These are phyloP conservation scores for Psophocarpus tetragonolobus DNA, from an alignment of 306 rosid genomes.

Conservation along the genomic window DNA sequence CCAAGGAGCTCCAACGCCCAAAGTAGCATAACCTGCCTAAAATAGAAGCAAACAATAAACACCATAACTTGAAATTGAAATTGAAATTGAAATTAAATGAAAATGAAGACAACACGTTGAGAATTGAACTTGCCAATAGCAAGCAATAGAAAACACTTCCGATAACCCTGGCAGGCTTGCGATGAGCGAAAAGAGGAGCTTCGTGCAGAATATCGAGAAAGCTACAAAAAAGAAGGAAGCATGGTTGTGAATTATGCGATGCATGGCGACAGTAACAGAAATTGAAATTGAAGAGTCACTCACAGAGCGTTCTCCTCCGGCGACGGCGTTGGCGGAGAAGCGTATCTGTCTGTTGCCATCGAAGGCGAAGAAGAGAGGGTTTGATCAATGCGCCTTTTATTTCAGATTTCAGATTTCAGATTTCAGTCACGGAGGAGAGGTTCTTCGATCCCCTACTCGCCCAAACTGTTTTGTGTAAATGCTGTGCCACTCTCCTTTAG, in stretches of 20 bases:
- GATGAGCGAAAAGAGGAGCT: constrained; percentile 90
- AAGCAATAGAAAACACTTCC: constrained; percentile 86
- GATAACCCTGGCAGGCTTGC: constrained; percentile 75
- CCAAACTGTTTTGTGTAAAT: not conserved
- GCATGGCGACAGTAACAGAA: not conserved
- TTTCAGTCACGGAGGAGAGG: too few relatives aligned
- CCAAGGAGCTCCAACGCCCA: constrained; percentile 79
- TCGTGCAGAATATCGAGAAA: constrained; percentile 94
- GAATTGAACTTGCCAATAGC: constrained; percentile 56
- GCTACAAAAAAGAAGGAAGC: constrained; percentile 40
- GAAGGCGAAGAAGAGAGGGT: not conserved
- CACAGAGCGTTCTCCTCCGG: constrained; percentile 64
- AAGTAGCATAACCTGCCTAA: constrained; percentile 73
- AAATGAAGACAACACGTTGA: not conserved
- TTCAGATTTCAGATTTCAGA: not conserved
- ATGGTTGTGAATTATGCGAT: not conserved
- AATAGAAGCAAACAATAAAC: constrained; percentile 39
- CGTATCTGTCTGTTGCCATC: constrained; percentile 62
- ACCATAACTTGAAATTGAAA: not conserved
- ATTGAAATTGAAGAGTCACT: constrained; percentile 20
- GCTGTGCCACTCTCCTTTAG: not conserved
- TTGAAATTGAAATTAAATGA: constrained; percentile 4
- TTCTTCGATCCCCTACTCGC: constrained; percentile 1
- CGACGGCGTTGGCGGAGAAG: constrained; percentile 51
- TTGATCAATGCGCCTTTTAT: not conserved